These are phyloP conservation scores for Castanea crenata DNA, from an alignment of 306 rosid species.

Conservation along the genomic window DNA sequence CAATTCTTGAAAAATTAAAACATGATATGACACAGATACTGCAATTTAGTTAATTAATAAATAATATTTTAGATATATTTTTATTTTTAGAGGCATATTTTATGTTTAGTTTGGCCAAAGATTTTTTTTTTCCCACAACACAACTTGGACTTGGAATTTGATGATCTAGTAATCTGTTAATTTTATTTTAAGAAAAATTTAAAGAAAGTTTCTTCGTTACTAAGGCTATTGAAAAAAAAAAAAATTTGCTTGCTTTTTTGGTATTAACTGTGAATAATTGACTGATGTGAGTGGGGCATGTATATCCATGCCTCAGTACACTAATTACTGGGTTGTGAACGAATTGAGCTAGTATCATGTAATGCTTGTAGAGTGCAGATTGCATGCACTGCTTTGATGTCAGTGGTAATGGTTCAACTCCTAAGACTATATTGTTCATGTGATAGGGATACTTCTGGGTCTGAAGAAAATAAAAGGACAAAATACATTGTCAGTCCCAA, in stretches of 20 bases:
- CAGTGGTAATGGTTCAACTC: neutral
- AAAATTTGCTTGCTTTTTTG: neutral
- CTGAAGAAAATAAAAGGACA: neutral
- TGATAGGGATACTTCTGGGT: neutral
- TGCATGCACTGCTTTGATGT: neutral
- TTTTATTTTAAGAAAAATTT: neutral
- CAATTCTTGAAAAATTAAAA: too few species aligned
- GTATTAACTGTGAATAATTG: neutral
- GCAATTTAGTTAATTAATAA: too few species aligned
- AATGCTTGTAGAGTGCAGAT: neutral
- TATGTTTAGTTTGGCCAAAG: too few species aligned
- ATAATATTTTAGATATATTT: too few species aligned
- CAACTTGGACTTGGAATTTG: neutral
- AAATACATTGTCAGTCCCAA: too few species aligned
- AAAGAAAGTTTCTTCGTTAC: neutral
- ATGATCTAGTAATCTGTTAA: neutral
- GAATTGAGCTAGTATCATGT: neutral
- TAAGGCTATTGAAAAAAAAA: neutral
- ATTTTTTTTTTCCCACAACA: too few species aligned
- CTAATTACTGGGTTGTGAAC: neutral
- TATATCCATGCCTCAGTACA: neutral
- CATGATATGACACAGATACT: too few species aligned
- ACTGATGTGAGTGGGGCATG: neutral
- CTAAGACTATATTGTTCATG: neutral
- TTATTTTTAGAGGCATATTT: too few species aligned